Conservation (phyloP, 352 stramenopile species). For the Pythium vanterpoolii region DNA sequence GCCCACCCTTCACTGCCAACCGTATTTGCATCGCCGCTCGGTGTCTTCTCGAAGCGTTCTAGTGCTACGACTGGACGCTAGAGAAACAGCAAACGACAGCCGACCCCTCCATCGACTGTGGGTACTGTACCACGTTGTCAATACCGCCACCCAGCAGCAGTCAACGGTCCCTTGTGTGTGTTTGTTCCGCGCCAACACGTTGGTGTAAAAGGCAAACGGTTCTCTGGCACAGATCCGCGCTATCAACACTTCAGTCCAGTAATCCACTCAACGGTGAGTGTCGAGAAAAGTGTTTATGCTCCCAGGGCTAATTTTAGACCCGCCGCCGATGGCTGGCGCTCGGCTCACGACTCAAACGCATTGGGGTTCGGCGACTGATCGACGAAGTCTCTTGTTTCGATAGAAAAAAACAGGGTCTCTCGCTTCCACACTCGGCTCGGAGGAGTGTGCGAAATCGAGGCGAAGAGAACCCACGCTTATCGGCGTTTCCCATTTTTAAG, state of each 20-base stretch:
- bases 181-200: background rate
- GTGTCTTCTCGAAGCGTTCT: background rate
- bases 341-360: background rate
- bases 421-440: background rate
- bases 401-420: slow-evolving; percentile 10
- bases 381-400: slow-evolving; percentile 21
- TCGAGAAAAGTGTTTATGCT: background rate
- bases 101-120: background rate
- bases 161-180: background rate
- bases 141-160: background rate
- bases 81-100: background rate
- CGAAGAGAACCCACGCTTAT: background rate
- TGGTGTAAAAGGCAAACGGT: background rate
- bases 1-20: too few relatives aligned
- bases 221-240: background rate
- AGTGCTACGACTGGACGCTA: background rate
- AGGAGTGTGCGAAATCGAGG: background rate
- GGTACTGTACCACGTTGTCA: background rate
- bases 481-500: too few relatives aligned
- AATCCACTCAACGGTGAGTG: background rate
- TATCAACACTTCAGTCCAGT: background rate
- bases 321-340: background rate
- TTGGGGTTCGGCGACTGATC: slow-evolving; percentile 25
- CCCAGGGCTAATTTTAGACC: slow-evolving; percentile 7
- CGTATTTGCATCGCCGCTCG: background rate